Evolutionary conservation across 2,329 filamentous ascomycete genomes (phyloP).

Genomic region (Penicillium digitatum): DNA sequence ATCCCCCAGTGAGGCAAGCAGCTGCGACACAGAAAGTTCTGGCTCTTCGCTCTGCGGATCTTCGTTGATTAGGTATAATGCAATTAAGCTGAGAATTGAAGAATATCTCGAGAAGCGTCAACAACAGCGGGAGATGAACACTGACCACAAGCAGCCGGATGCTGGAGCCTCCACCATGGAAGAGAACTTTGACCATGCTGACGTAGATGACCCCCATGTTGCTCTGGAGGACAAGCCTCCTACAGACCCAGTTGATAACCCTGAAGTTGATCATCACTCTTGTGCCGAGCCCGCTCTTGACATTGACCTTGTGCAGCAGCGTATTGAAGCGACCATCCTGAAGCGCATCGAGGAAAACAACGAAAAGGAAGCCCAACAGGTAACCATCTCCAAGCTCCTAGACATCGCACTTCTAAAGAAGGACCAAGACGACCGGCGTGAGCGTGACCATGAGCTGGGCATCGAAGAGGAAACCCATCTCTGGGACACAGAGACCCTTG

Average conservation of each 20-base stretch:
- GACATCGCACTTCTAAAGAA: conserved; percentile 1
- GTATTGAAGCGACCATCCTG: conserved; percentile 4
- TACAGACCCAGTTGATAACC: background rate
- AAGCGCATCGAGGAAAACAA: conserved; percentile 4
- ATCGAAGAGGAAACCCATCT: conserved; percentile 5
- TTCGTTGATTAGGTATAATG: background rate
- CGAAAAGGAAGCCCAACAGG: background rate
- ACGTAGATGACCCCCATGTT: background rate
- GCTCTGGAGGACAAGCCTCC: background rate
- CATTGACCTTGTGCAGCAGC: conserved; percentile 2
- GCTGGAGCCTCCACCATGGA: background rate
- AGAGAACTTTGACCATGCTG: background rate
- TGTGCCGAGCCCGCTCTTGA: background rate
- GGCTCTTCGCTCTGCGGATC: conserved; percentile 1
- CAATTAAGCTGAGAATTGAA: background rate
- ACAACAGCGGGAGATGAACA: background rate
- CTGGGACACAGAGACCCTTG: conserved; percentile 2
- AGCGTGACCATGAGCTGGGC: background rate
- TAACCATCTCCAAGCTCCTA: background rate
- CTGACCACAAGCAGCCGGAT: background rate
- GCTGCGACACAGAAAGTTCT: background rate
- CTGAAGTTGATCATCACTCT: background rate
- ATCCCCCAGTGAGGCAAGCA: background rate
- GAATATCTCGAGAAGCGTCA: background rate
- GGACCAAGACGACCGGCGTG: background rate